Evolutionary conservation across 2,329 filamentous ascomycete species (phyloP), one percentile per base, ranked within the genome.

Genomic region (Zymoseptoria tritici): DNA sequence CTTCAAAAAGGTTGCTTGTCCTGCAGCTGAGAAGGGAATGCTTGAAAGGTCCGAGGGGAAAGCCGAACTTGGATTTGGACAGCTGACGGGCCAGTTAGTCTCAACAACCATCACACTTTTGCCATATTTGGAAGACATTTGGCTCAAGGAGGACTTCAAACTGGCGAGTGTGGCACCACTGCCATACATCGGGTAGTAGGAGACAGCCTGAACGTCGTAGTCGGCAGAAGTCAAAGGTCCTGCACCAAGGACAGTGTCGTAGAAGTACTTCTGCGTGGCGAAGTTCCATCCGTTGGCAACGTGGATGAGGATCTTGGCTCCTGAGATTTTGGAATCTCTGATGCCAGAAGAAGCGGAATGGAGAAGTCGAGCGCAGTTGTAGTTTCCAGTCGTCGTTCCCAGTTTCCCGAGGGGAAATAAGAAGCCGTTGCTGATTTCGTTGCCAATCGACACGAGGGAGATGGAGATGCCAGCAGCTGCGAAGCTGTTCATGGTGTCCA

Each of bases 401-500:
- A 70, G 66, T 29, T 70, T 60, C 24, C 72, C 73, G 0, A 68
- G 57, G 2, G 73, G 73, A 67, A 70, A 75, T 52, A 75, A 65
- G 56, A 73, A 64, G 19, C 73, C 73, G 52, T 68, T 64, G 13
- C 69, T 66, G 62, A 75, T 73, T 65, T 75, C 73, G 55, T 75
- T 75, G 29, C 73, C 73, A 19, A 75, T 68, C 4, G 66, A 75
- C 3, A 80, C 75, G 26, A 78, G 71, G 29, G 66, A 67, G 20
- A 77, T 67, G 20, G 71, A 63, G 49, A 80, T 74, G 8, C 71
- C 69, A 52, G 72, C 73, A 9, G 67, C 62, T 49, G 73, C 67
- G 67, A 78, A 79, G 1, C 73, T 70, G 54, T 78, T 69, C 67
- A 78, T 67, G n/a, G 68, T 70, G 46, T 65, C 62, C 26, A 65